These are phyloP conservation scores for Puccinia horiana DNA, from an alignment of 1,284 basidiomycete species.

Conservation along the genomic window DNA sequence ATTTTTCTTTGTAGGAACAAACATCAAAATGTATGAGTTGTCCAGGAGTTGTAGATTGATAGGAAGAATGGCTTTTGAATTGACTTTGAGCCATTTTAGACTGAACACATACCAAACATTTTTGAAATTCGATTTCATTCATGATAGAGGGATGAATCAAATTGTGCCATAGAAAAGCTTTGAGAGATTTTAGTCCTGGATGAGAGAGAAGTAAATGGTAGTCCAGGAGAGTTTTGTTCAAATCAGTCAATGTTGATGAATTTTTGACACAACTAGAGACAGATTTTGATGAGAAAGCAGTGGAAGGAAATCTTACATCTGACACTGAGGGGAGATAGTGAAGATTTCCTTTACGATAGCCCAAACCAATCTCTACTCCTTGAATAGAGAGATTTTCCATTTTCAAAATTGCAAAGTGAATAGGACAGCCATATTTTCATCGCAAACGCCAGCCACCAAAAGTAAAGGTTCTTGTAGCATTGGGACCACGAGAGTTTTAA, in stretches of 20 bases:
- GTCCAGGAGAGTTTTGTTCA: not conserved
- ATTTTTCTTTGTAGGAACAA: not conserved
- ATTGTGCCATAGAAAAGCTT: not conserved
- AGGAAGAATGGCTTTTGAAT: not conserved
- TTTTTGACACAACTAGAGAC: not conserved
- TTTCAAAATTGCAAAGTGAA: not conserved
- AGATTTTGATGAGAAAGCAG: too few relatives aligned
- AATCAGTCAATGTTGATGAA: too few relatives aligned
- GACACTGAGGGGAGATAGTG: not conserved
- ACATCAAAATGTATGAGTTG: not conserved
- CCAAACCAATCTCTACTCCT: not conserved
- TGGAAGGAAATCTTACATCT: not conserved
- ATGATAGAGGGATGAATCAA: not conserved
- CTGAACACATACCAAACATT: not conserved
- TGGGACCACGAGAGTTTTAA: not conserved
- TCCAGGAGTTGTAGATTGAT: not conserved
- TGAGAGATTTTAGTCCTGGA: not conserved
- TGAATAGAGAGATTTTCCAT: not conserved
- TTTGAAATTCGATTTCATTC: constrained; percentile 9
- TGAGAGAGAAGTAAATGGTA: not conserved
- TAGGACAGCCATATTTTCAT: not conserved
- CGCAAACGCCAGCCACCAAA: not conserved
- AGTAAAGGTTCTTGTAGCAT: not conserved
- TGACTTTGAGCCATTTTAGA: not conserved
- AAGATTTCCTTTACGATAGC: constrained; percentile 13